Evolutionary conservation across 2,329 filamentous ascomycete genomes (phyloP).

Genomic region (Orbilia blumenaviensis): DNA sequence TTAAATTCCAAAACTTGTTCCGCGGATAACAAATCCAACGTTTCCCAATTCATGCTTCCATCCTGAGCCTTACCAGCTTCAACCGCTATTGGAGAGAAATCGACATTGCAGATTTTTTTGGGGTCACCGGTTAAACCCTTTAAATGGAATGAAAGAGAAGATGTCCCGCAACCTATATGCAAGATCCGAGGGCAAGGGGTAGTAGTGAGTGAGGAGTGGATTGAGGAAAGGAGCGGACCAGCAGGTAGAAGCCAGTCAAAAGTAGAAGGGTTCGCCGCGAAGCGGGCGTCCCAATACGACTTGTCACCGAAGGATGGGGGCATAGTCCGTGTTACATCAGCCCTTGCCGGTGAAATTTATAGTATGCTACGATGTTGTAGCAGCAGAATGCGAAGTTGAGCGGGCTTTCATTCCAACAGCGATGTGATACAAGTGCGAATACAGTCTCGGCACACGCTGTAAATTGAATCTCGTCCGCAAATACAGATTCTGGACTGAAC

Average conservation of each 20-base stretch:
- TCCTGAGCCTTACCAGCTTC: conserved; percentile 5
- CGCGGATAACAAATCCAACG: conserved; percentile 13
- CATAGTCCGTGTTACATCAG: not conserved
- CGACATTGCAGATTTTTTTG: conserved; percentile 17
- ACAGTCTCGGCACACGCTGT: too few species aligned
- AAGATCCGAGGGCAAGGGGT: conserved; percentile 11
- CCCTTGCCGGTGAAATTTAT: too few species aligned
- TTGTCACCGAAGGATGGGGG: conserved; percentile 33
- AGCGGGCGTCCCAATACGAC: conserved; percentile 41
- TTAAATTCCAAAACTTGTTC: conserved; percentile 6
- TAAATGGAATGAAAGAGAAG: conserved; percentile 24
- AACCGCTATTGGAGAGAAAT: conserved; percentile 19
- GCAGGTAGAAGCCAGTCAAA: conserved; percentile 49
- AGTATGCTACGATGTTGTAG: too few species aligned
- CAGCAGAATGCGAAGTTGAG: too few species aligned
- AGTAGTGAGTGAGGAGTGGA: not conserved
- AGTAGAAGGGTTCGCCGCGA: conserved; percentile 2
- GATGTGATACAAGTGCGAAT: too few species aligned
- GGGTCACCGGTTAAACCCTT: not conserved
- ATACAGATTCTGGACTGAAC: too few species aligned
- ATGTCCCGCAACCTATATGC: conserved; percentile 48
- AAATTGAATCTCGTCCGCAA: too few species aligned
- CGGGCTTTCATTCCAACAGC: too few species aligned
- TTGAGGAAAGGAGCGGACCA: not conserved
- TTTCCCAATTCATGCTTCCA: conserved; percentile 17